A percentile compares a stretch with the other conserved stretches of the same genome.
Conservation (phyloP, 2,329 filamentous ascomycete species). For the Stylonectria norvegica region DNA sequence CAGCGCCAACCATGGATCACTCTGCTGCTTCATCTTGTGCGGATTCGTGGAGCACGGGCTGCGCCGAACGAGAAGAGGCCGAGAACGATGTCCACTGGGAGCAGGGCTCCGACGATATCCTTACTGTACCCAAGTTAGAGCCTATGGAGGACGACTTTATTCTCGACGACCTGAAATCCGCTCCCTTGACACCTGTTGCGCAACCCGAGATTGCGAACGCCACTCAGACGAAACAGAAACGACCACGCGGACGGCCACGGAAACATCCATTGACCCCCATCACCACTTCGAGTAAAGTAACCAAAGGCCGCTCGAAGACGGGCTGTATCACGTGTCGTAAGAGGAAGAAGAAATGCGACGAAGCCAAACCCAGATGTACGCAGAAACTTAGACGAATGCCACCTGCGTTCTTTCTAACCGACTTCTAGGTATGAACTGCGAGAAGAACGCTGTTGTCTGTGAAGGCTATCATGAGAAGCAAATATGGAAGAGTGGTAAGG, state of each 20-base stretch:
- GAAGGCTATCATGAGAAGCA: constrained; percentile 87
- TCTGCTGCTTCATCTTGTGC: constrained; percentile 46
- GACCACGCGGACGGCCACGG: constrained; percentile 74
- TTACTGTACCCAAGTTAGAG: constrained; percentile 54
- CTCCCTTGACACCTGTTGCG: constrained; percentile 22
- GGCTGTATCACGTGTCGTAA: constrained; percentile 66
- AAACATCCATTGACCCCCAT: constrained; percentile 70
- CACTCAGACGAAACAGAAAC: constrained; percentile 48
- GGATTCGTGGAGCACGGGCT: constrained; percentile 43
- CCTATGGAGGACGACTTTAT: constrained; percentile 55
- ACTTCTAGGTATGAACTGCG: constrained; percentile 71
- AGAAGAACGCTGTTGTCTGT: constrained; percentile 89
- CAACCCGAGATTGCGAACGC: constrained; percentile 19
- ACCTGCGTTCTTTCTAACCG: constrained; percentile 12
- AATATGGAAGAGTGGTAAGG: constrained; percentile 81
- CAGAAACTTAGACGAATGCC: too few species aligned
- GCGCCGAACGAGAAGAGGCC: constrained; percentile 35
- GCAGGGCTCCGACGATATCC: constrained; percentile 42
- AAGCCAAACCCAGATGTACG: constrained; percentile 65
- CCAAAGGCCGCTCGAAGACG: constrained; percentile 72
- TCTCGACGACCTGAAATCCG: constrained; percentile 50
- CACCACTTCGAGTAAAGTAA: constrained; percentile 60
- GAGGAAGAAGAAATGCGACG: constrained; percentile 70
- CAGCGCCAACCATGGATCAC: constrained; percentile 41
- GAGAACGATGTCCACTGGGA: constrained; percentile 48